These are phyloP conservation scores for Meira nashicola DNA, from an alignment of 1,284 basidiomycete species.

Conservation along the genomic window DNA sequence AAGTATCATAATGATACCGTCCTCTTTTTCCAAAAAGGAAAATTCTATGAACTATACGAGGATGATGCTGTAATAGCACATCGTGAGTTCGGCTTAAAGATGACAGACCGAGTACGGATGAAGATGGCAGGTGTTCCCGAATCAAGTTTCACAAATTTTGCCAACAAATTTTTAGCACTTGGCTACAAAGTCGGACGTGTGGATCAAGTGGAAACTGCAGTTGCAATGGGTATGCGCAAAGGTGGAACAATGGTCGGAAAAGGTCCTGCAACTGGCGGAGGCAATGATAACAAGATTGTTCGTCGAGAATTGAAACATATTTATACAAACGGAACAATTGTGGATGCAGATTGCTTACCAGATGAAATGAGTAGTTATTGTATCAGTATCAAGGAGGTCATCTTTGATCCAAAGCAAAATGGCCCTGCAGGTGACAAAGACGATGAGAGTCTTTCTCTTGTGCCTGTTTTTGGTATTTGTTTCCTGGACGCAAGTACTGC, in stretches of 20 bases:
- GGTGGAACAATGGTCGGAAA: conserved; percentile 56
- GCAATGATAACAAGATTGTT: conserved; percentile 54
- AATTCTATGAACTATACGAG: conserved; percentile 54
- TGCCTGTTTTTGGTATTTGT: conserved; percentile 73
- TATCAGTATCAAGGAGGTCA: conserved; percentile 70
- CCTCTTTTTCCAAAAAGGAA: conserved; percentile 93
- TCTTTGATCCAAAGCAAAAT: conserved; percentile 7
- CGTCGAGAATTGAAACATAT: conserved; percentile 83
- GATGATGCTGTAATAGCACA: conserved; percentile 53
- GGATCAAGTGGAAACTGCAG: conserved; percentile 90
- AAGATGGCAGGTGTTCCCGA: conserved; percentile 93
- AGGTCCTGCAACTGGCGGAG: background rate
- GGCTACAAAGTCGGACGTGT: conserved; percentile 94
- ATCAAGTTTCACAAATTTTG: conserved; percentile 69
- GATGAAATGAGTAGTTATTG: conserved; percentile 96
- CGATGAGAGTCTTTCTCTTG: conserved; percentile 10
- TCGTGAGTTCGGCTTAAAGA: conserved; percentile 54
- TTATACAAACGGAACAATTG: conserved; percentile 91
- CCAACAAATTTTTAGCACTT: conserved; percentile 57
- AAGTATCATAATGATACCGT: conserved; percentile 58
- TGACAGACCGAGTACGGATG: conserved; percentile 92
- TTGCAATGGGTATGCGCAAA: conserved; percentile 61
- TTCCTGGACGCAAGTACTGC: conserved; percentile 94
- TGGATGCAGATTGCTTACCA: conserved; percentile 79
- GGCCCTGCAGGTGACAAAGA: conserved; percentile 10